A percentile compares a stretch with the other conserved stretches of the same genome.
phyloP scores from a whole-genome alignment of 2,329 filamentous ascomycete species.

The Microthyrium microscopicum region DNA sequence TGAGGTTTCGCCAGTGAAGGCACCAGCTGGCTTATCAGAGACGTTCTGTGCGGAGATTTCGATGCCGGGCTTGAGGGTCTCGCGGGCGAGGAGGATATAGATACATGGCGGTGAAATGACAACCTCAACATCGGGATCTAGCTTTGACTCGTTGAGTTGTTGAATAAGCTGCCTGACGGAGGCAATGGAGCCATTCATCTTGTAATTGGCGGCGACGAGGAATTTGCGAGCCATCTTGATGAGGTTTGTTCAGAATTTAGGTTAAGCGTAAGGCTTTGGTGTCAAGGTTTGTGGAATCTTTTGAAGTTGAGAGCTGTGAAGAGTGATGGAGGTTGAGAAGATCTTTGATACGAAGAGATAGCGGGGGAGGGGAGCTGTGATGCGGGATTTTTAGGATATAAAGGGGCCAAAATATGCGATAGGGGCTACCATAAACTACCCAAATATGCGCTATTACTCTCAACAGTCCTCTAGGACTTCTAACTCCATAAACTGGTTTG shows the following conservation, averaged over 20 bases:
- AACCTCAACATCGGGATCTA: conserved; percentile 64
- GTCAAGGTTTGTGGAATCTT: background rate
- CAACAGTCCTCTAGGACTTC: too few relatives aligned
- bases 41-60: conserved; percentile 93
- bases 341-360: background rate
- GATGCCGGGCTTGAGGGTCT: conserved; percentile 57
- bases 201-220: conserved; percentile 98
- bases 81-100: conserved; percentile 77
- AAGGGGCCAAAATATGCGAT: too few relatives aligned
- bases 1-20: conserved; percentile 93
- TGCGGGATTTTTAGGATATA: too few relatives aligned
- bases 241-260: conserved; percentile 1
- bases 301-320: background rate
- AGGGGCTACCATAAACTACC: too few relatives aligned
- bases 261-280: background rate
- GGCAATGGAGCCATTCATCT: conserved; percentile 94
- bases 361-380: too few relatives aligned
- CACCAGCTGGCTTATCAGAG: conserved; percentile 90
- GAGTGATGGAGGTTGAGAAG: background rate
- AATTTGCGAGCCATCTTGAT: conserved; percentile 83
- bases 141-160: conserved; percentile 70
- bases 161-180: conserved; percentile 82
- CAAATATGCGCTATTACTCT: too few relatives aligned
- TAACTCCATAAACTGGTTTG: too few relatives aligned
- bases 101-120: conserved; percentile 82